These are phyloP conservation scores for Peronospora farinosa DNA, from an alignment of 352 stramenopile species.

Conservation along the genomic window DNA sequence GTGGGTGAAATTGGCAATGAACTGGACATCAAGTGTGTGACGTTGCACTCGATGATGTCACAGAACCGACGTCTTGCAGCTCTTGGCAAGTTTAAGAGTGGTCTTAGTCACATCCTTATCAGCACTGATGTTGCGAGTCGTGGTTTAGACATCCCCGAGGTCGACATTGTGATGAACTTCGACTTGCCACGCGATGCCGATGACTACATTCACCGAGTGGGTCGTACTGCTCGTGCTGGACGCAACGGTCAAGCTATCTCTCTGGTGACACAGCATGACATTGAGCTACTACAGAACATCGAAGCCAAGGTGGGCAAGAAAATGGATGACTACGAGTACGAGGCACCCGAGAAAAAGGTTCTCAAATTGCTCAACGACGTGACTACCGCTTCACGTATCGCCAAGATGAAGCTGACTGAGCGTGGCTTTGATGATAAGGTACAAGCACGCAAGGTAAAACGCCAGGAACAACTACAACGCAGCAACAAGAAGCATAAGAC, in stretches of 20 bases:
- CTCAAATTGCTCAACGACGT: conserved; percentile 93
- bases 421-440: conserved; percentile 86
- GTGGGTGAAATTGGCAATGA: conserved; percentile 92
- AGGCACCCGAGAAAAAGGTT: conserved; percentile 88
- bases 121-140: conserved; percentile 95
- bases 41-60: conserved; percentile 93
- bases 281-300: conserved; percentile 92
- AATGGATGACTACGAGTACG: conserved; percentile 85
- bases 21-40: conserved; percentile 90
- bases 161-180: conserved; percentile 97
- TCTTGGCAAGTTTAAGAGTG: conserved; percentile 96
- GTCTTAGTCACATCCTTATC: conserved; percentile 90
- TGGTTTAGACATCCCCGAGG: conserved; percentile 94
- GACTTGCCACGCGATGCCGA: conserved; percentile 93
- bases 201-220: conserved; percentile 97
- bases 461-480: conserved; percentile 43
- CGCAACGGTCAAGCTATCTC: conserved; percentile 88
- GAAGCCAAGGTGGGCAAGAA: conserved; percentile 88
- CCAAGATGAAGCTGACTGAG: conserved; percentile 89
- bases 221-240: conserved; percentile 91
- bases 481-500: conserved; percentile 26
- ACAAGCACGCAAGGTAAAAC: conserved; percentile 60
- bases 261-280: conserved; percentile 92
- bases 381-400: conserved; percentile 89
- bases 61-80: conserved; percentile 91